Conservation (phyloP, 2,329 filamentous ascomycete species). For the Botryotinia calthae region DNA sequence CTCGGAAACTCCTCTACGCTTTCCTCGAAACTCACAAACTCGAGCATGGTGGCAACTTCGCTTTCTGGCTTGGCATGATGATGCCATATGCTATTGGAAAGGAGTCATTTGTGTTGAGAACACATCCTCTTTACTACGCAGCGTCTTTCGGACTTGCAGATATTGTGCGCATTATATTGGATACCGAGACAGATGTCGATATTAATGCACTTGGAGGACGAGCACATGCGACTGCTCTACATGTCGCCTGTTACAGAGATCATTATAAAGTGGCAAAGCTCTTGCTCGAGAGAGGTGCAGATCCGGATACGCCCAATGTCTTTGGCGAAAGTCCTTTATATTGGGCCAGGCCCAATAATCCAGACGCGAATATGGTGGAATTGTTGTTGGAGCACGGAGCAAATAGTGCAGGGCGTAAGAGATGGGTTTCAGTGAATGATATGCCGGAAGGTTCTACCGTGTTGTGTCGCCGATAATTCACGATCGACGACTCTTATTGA, state of each 20-base stretch:
- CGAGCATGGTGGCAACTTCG: slow-evolving; percentile 26
- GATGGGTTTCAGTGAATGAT: not conserved
- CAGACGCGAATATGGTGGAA: slow-evolving; percentile 20
- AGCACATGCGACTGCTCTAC: slow-evolving; percentile 26
- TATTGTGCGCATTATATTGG: slow-evolving; percentile 26
- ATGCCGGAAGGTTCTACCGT: no score
- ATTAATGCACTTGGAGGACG: slow-evolving; percentile 29
- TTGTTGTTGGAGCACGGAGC: slow-evolving; percentile 29
- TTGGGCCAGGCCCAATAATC: slow-evolving; percentile 21
- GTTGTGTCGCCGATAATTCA: not conserved
- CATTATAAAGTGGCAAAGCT: slow-evolving; percentile 27
- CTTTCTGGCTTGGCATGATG: slow-evolving; percentile 28
- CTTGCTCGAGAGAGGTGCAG: slow-evolving; percentile 27
- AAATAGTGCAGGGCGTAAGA: not conserved
- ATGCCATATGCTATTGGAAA: slow-evolving; percentile 22
- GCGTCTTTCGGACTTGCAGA: slow-evolving; percentile 29
- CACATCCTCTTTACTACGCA: slow-evolving; percentile 31
- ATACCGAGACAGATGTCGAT: slow-evolving; percentile 23
- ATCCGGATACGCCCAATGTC: slow-evolving; percentile 26
- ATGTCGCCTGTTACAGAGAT: slow-evolving; percentile 27
- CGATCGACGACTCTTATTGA: not conserved
- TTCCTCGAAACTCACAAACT: slow-evolving; percentile 28
- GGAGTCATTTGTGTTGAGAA: slow-evolving; percentile 16
- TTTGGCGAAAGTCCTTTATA: slow-evolving; percentile 24
- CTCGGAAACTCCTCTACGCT: slow-evolving; percentile 21